Evolutionary conservation across 495 filamentous ascomycete species (phyloP), one percentile per base, ranked within the genome.

Genomic region (Penicillium roqueforti): DNA sequence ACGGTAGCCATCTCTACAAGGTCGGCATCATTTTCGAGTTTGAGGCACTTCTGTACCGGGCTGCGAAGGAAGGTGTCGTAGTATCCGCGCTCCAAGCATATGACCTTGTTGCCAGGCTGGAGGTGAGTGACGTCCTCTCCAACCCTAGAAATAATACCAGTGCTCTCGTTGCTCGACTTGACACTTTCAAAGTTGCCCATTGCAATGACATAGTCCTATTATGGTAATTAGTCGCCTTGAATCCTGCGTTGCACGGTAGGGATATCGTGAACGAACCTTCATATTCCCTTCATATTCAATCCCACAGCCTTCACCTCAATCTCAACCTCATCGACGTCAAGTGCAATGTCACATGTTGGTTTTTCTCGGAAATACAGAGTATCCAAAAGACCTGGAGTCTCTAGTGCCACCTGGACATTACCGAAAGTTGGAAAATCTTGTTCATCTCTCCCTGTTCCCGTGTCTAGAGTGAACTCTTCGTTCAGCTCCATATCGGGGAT

Each of bases 281-380:
- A 44, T 28, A 25, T 57, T 57, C 49, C n/a, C n/a, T n/a, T n/a
- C n/a, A n/a, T n/a, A n/a, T n/a, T n/a, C n/a, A 57, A 31, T 5
- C 55, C 55, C n/a, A 53, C 49, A 11, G 55, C 55, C 20, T 57
- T 53, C 6, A 53, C 39, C 23, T 57, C 49, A 32, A 57, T 53
- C 34, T 57, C 48, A 34, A 57, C 49, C 31, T 54, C 46, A 16
- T 42, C 31, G 3, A 31, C 39, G 4, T 18, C 49, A 25, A 57
- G 39, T 2, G 4, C 22, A 42, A 42, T 42, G 40, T 42, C 40
- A 22, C 40, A 42, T 6, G 19, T 42, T 22, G 40, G 40, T 11
- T 13, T 42, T 11, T 42, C 40, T 25, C 40, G 40, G 40, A 42
- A 42, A 42, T 42, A 42, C 11, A 42, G 20, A 22, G 40, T 42